These are phyloP conservation scores for Rhodamnia rubescens DNA, from an alignment of 345 rosid genomes.

Conservation along the genomic window DNA sequence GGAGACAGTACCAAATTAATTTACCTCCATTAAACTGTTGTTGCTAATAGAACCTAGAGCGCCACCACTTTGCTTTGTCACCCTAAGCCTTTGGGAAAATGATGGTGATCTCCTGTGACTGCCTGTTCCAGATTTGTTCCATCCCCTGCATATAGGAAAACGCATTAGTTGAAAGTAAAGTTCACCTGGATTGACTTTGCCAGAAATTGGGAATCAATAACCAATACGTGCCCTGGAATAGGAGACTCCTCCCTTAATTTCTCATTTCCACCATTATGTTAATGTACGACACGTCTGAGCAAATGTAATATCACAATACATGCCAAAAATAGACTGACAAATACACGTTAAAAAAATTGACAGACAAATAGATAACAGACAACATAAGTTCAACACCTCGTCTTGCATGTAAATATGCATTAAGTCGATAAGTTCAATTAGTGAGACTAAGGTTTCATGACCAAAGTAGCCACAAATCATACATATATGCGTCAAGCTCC, in stretches of 20 bases:
- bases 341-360: not conserved
- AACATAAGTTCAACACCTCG: not conserved
- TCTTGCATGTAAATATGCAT: not conserved
- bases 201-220: not conserved
- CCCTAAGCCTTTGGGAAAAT: slow-evolving; percentile 49
- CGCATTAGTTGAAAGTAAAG: not conserved
- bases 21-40: slow-evolving; percentile 83
- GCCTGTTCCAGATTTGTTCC: slow-evolving; percentile 69
- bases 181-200: not conserved
- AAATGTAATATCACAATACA: not conserved
- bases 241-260: not conserved
- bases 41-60: slow-evolving; percentile 61
- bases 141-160: slow-evolving; percentile 40
- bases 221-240: not conserved
- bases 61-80: slow-evolving; percentile 34
- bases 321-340: not conserved
- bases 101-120: slow-evolving; percentile 55
- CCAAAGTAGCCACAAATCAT: not conserved
- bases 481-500: not conserved
- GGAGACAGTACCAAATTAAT: not conserved
- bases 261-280: not conserved
- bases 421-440: not conserved
- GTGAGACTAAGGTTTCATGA: not conserved
- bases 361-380: not conserved
- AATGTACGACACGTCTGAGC: not conserved